Base-by-base conservation (phyloP, 2,329 filamentous ascomycete genomes). In the Coniochaeta pulveracea region DNA sequence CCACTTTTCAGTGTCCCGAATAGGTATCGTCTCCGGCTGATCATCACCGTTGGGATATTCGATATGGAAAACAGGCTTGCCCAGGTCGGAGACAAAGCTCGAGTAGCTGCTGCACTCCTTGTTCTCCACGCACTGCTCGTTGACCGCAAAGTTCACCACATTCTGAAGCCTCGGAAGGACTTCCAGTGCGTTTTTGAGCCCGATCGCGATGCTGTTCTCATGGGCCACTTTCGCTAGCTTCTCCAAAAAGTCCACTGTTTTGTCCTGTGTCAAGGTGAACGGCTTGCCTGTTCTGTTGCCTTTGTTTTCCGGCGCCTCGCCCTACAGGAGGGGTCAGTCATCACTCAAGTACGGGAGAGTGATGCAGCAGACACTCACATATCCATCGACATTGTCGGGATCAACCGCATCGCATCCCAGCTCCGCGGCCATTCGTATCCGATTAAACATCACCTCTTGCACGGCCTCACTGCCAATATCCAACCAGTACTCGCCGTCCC, bases 11-110 rank as follows among this genome's bases (percentile, higher is more conserved):
- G 28, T 31, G 28, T 31, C 17, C 6, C 18, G 4, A 11, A 31
- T 19, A 9, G 28, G 28, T n/a, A n/a, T n/a, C 8, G 28, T 31
- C n/a, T 31, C 18, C 4, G 28, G 22, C 18, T 22, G 7, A 9
- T 31, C 28, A 7, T 37, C 42, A 5, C 39, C 36, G 4, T 25
- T 15, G 0, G 75, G 75, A 46, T 84, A 84, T 56, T 84, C 80
- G 40, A 84, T 80, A 48, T 82, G 72, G 49, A 83, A 82, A 19
- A 84, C 78, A 2, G 79, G 77, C 51, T 83, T 82, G 19, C 63
- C 60, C n/a, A n/a, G n/a, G 5, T 65, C 66, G 8, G 63, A 45
- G 36, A 77, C 65, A 46, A 82, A 82, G 4, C 64, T 52, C 3
- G 57, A 52, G 48, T 74, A 82, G 2, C 54, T 63, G 22, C 57